Base-by-base conservation (phyloP, 1,139 yeast species). In the Kodamaea sp. region DNA sequence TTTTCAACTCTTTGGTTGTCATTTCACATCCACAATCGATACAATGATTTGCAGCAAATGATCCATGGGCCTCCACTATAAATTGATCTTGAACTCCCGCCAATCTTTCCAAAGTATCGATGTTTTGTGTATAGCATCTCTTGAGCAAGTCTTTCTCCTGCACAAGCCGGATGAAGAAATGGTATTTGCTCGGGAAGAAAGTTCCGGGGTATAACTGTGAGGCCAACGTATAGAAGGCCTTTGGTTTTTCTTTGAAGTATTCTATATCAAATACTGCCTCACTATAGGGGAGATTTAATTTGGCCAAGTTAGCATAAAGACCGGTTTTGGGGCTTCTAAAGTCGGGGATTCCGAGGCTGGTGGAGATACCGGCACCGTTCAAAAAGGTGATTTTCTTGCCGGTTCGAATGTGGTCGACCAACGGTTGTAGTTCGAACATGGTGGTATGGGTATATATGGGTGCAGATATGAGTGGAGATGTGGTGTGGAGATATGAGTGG, bases 251-350 rank as follows among this genome's bases (percentile, higher is more conserved):
- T 36, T 73, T 65, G 58, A 88, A 87, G 60, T 79, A 92, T 26
- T 81, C 89, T 27, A 90, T 83, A 55, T 89, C 97, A 59, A 90
- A 92, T 1, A 92, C 96, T 0, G 97, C 97, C 58, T 90, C 98
- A 0, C 97, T 94, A 55, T 78, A 89, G 5, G 97, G 97, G 34
- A 90, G 67, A 32, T 86, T 72, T 29, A 90, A 66, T 46, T 79
- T 73, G 32, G 85, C 77, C 40, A 92, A 66, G 56, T 92, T 90
- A 46, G 90, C 79, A 54, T 90, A 90, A 7, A 90, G 70, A 0
- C 98, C 98, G 0, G 97, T 90, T 36, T 81, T 76, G 1, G 97
- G 97, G 12, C 95, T 81, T 48, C 97, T 70, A 57, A 92, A 92
- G 57, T 92, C 97, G 0, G 97, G 98, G 34, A 90, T 90, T 1